phyloP scores from a whole-genome alignment of 1,139 yeast genomes.

The Candida sp. region DNA sequence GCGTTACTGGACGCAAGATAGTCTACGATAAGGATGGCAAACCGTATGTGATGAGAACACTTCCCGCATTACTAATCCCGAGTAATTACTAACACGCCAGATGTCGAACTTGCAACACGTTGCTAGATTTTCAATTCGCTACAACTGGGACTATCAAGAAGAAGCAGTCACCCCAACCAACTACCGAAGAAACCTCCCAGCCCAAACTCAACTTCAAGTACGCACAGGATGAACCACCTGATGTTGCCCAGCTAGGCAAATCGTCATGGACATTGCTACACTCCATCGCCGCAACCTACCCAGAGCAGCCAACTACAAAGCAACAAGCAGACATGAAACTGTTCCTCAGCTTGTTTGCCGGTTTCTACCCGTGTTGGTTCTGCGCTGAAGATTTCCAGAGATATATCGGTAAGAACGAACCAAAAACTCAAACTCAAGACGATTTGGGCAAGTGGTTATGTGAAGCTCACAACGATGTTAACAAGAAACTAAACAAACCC shows the following conservation, averaged over 20 bases:
- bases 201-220: slow-evolving; percentile 17
- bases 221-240: slow-evolving; percentile 78
- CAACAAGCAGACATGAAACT: slow-evolving; percentile 76
- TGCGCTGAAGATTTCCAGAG: slow-evolving; percentile 86
- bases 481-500: slow-evolving; percentile 82
- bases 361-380: slow-evolving; percentile 92
- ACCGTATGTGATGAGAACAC: slow-evolving; percentile 57
- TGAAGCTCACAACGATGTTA: slow-evolving; percentile 93
- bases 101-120: slow-evolving; percentile 84
- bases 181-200: slow-evolving; percentile 11
- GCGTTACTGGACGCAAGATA: slow-evolving; percentile 69
- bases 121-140: slow-evolving; percentile 76
- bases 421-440: slow-evolving; percentile 72
- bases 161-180: slow-evolving; percentile 8
- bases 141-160: slow-evolving; percentile 28
- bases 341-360: slow-evolving; percentile 74
- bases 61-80: no score
- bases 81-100: slow-evolving; percentile 25
- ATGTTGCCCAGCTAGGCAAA: slow-evolving; percentile 78
- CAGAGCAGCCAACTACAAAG: slow-evolving; percentile 61
- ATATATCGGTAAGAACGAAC: slow-evolving; percentile 65
- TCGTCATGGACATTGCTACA: slow-evolving; percentile 95
- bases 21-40: slow-evolving; percentile 88
- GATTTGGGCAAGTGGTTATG: slow-evolving; percentile 92
- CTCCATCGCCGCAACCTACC: slow-evolving; percentile 89